Base-by-base conservation (phyloP, 1,139 yeast genomes). In the Suhomyces terraborum region DNA sequence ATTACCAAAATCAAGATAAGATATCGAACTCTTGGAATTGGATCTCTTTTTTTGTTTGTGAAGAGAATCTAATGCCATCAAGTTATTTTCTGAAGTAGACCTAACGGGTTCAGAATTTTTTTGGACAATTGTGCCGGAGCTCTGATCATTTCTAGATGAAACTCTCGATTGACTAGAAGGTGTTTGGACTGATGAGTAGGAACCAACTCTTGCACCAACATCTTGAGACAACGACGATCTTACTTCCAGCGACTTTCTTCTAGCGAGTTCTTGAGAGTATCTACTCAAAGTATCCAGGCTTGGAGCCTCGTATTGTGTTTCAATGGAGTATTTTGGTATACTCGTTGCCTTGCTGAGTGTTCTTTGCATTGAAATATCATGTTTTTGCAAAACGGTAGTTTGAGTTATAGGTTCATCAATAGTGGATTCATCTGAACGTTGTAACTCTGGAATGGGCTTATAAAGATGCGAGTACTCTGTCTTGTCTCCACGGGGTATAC, bases 401-500 rank as follows among this genome's bases (percentile, higher is more conserved):
- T 30, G 14, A 10, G 6, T 12, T 3, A n/a, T 21, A 6, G 37
- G 21, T 23, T 32, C 41, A 4, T 35, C 33, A 10, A 30, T 21
- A 6, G 32, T 33, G 4, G 41, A 30, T 4, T 24, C 32, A 10
- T 45, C 46, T n/a, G 43, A 28, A 16, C 31, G 26, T 32, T 41
- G 39, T 14, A 54, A 45, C n/a, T 49, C 56, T 2, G 59, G 59
- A 14, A 41, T 38, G 2, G 58, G 59, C 18, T 36, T 45, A 29
- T 49, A 52, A 18, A 55, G 31, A 21, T 46, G 43, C 2, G 46
- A 32, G 30, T 43, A 55, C 27, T 49, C 45, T 18, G 52, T 42
- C 35, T 45, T 52, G 22, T 53, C 45, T 3, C 64, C 64, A 6
- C 52, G 46, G 1, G 64, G 64, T 21, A 58, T 58, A 17, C 42